Base-by-base conservation (phyloP, 345 rosid species). In the Arabis hirsuta region DNA sequence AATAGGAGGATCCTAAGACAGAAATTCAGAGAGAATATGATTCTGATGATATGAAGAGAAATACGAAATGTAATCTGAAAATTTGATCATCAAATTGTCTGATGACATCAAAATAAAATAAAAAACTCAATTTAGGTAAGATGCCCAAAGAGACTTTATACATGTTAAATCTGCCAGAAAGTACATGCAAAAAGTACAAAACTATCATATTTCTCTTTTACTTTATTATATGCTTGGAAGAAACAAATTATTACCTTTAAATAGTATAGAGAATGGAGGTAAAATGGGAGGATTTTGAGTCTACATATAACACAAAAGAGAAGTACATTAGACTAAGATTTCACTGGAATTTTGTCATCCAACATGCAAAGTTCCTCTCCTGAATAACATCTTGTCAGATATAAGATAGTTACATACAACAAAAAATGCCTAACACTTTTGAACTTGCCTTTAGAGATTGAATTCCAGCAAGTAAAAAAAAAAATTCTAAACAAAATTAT, bases 271-370 rank as follows among this genome's bases (percentile, higher is more conserved):
- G 65, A 86, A 83, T 54, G 84, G 84, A 77, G 90, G 90, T 56
- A 86, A 77, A 68, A 86, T 82, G 43, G 90, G 86, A 74, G 90
- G 90, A 50, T 67, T 55, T 59, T 79, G 87, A 74, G 82, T 82
- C 90, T 86, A 83, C 69, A 61, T 19, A 46, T 29, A 42, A 51
- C 22, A 74, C n/a, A 78, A 39, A 60, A 36, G 53, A 71, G 32
- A 65, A 71, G 13, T 44, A 62, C 13, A 41, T 71, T 39, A 71
- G 52, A 47, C 19, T 36, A 1, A 9, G 39, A 34, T 20, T 24
- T 51, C 55, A 24, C 3, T n/a, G 11, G 20, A n/a, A 60, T 60
- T 24, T 42, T 12, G 20, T n/a, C 51, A 41, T 39, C 5, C 34
- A 3, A 19, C 36, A 38, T 47, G 65, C 16, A 16, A 16, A 16